Conservation (phyloP, 345 rosid genomes). For the Pugionium dolabratum region DNA sequence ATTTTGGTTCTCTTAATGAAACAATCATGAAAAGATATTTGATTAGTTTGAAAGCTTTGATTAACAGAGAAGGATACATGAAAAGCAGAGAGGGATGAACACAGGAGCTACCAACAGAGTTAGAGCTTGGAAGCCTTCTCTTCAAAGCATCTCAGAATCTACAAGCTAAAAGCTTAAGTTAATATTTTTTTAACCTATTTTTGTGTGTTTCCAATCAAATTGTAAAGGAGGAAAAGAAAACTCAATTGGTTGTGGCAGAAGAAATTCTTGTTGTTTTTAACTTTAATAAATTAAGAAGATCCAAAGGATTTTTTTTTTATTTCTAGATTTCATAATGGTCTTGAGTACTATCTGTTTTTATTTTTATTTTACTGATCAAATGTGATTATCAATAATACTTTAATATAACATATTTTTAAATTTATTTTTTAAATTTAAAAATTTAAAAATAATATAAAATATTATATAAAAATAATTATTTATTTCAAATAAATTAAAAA, state of each 20-base stretch:
- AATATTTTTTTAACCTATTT: constrained; percentile 28
- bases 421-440: no score
- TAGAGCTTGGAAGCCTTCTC: constrained; percentile 45
- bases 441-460: no score
- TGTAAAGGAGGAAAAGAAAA: constrained; percentile 37
- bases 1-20: no score
- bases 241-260: constrained; percentile 33
- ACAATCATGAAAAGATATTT: not conserved
- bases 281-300: no score
- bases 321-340: no score
- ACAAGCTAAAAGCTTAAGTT: constrained; percentile 30
- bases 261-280: not conserved
- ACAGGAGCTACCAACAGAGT: not conserved
- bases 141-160: constrained; percentile 43
- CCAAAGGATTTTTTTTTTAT: no score
- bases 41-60: not conserved
- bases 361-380: no score
- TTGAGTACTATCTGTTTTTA: no score
- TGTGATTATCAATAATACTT: no score
- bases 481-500: no score
- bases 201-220: constrained; percentile 38
- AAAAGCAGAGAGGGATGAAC: constrained; percentile 34
- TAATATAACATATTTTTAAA: no score
- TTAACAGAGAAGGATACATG: constrained; percentile 28
- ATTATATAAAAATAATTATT: no score